Conservation (phyloP, 192 early-diverging fungal genomes). For the Backusella luteola region DNA sequence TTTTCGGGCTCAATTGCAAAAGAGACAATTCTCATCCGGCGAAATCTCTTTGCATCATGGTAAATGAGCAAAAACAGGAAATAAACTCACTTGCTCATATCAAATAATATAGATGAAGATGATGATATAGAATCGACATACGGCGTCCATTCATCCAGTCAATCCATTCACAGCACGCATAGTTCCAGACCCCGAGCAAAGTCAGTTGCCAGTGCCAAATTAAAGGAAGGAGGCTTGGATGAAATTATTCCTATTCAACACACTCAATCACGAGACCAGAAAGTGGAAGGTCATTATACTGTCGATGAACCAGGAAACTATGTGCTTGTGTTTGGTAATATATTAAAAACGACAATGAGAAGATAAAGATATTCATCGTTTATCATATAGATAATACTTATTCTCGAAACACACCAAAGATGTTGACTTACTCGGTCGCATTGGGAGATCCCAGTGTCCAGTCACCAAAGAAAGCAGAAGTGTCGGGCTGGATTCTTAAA, state of each 20-base stretch:
- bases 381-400: constrained; percentile 52
- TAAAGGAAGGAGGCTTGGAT: constrained; percentile 68
- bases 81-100: not conserved
- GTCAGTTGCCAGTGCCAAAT: constrained; percentile 17
- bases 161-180: not conserved
- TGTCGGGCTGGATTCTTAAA: constrained; percentile 59
- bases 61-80: not conserved
- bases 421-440: constrained; percentile 53
- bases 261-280: constrained; percentile 83
- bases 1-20: constrained; percentile 8
- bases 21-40: constrained; percentile 14
- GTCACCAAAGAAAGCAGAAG: constrained; percentile 15
- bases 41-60: not conserved
- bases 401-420: constrained; percentile 57
- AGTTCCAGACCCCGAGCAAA: constrained; percentile 13
- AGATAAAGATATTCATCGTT: not conserved
- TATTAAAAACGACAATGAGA: too few species aligned
- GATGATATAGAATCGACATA: constrained; percentile 20
- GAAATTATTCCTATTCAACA: constrained; percentile 83
- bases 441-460: constrained; percentile 37
- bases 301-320: constrained; percentile 81
- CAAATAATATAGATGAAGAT: not conserved
- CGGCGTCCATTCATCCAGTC: constrained; percentile 4
- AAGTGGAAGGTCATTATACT: constrained; percentile 78
- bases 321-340: constrained; percentile 69